phyloP scores from a whole-genome alignment of 1,284 basidiomycete genomes.

The Athelia sp. region DNA sequence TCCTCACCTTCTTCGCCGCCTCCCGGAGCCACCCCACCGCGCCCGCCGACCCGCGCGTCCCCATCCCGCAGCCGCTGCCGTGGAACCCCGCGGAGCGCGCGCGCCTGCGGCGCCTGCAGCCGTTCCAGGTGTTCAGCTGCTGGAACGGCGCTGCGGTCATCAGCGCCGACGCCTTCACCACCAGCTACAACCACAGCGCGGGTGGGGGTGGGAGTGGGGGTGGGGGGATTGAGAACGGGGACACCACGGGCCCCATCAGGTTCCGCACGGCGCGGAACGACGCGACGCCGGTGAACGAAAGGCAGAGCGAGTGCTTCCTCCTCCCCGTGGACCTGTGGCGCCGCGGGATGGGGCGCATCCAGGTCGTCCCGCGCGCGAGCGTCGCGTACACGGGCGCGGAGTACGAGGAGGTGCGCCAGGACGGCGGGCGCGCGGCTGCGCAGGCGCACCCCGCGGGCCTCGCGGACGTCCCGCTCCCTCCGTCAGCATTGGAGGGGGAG shows the following conservation, averaged over 20 bases:
- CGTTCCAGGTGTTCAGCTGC: conserved; percentile 37
- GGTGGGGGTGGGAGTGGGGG: too few species aligned
- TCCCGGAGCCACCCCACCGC: too few species aligned
- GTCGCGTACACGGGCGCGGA: background rate
- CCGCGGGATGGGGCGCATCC: conserved; percentile 26
- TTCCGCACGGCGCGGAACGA: conserved; percentile 15
- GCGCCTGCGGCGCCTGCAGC: conserved; percentile 23
- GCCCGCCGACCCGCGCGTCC: conserved; percentile 3
- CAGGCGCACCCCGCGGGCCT: too few species aligned
- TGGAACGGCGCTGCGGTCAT: conserved; percentile 29
- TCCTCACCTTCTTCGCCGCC: conserved; percentile 10
- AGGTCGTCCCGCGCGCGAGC: conserved; percentile 21
- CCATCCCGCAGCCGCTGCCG: conserved; percentile 17
- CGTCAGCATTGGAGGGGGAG: too few species aligned
- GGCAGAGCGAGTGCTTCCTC: conserved; percentile 29
- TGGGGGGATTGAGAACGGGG: too few species aligned
- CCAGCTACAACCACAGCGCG: too few species aligned
- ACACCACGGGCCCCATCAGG: too few species aligned
- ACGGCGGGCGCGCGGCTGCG: background rate
- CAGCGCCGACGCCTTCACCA: conserved; percentile 17
- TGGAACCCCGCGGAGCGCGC: conserved; percentile 19
- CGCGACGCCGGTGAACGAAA: conserved; percentile 17
- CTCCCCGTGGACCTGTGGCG: conserved; percentile 33
- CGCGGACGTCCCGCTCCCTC: too few species aligned
- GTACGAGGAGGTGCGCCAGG: conserved; percentile 1